phyloP scores from a whole-genome alignment of 768 basidiomycete species.

The Xerocomellus amylosporus region DNA sequence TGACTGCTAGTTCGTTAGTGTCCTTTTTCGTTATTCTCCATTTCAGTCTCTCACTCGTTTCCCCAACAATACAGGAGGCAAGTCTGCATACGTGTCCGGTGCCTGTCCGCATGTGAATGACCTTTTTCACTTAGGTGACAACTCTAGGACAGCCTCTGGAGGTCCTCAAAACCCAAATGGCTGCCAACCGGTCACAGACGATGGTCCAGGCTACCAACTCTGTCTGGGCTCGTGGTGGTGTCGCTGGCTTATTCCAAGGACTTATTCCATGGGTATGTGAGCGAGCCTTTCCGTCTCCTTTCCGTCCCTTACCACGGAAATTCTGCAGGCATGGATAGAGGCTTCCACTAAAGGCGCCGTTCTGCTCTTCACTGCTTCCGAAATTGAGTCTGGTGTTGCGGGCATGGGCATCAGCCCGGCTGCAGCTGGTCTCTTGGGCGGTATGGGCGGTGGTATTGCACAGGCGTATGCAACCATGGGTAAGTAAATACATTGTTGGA shows the following conservation, averaged over 20 bases:
- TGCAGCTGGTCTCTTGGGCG: constrained; percentile 85
- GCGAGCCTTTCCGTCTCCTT: background rate
- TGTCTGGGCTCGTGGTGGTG: constrained; percentile 91
- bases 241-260: constrained; percentile 92
- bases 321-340: constrained; percentile 92
- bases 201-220: constrained; percentile 83
- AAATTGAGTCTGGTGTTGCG: constrained; percentile 75
- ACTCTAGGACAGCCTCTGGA: constrained; percentile 97
- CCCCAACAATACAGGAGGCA: constrained; percentile 57
- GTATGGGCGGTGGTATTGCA: constrained; percentile 95
- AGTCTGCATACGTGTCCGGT: constrained; percentile 32
- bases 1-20: constrained; percentile 45
- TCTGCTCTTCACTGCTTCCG: constrained; percentile 92
- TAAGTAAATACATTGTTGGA: constrained; percentile 39
- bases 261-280: constrained; percentile 92
- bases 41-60: constrained; percentile 13
- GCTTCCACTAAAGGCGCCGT: constrained; percentile 98
- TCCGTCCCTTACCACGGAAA: background rate
- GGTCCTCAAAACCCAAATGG: constrained; percentile 99
- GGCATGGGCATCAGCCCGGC: constrained; percentile 74
- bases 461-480: constrained; percentile 99
- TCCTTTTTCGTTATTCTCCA: background rate
- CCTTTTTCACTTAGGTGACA: constrained; percentile 65
- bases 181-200: constrained; percentile 88
- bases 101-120: background rate